Conservation (phyloP, 116 monocot genomes). For the Phalaenopsis hybrid region DNA sequence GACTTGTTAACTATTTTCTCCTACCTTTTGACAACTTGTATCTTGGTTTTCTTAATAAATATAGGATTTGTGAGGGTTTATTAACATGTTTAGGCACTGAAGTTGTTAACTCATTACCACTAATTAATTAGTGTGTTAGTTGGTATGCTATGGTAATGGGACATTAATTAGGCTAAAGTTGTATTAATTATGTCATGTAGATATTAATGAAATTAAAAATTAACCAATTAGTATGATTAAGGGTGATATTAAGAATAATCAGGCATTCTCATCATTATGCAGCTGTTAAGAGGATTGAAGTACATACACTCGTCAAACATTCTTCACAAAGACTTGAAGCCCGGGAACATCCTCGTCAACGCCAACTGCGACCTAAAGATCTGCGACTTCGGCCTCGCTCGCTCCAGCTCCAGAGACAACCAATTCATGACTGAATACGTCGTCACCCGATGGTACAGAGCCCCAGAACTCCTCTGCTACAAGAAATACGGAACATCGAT, state of each 20-base stretch:
- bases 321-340: slow-evolving; percentile 70
- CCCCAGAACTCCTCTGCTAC: slow-evolving; percentile 65
- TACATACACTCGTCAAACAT: slow-evolving; percentile 77
- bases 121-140: no score
- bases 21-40: no score
- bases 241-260: neutral
- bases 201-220: no score
- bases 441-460: slow-evolving; percentile 75
- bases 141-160: no score
- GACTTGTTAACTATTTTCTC: no score
- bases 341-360: slow-evolving; percentile 69
- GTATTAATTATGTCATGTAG: no score
- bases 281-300: slow-evolving; percentile 64
- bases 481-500: slow-evolving; percentile 72
- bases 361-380: slow-evolving; percentile 71
- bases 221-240: no score
- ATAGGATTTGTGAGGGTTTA: no score
- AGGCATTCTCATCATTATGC: slow-evolving; percentile 19
- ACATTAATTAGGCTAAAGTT: no score
- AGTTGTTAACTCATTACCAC: no score
- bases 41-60: no score
- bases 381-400: slow-evolving; percentile 77
- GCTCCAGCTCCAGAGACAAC: slow-evolving; percentile 35
- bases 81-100: no score
- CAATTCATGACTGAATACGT: slow-evolving; percentile 78